A percentile compares a stretch with the other conserved stretches of the same genome.
These are phyloP conservation scores for Pilobolus umbonatus DNA, from an alignment of 192 early-diverging fungal species.

Conservation along the genomic window DNA sequence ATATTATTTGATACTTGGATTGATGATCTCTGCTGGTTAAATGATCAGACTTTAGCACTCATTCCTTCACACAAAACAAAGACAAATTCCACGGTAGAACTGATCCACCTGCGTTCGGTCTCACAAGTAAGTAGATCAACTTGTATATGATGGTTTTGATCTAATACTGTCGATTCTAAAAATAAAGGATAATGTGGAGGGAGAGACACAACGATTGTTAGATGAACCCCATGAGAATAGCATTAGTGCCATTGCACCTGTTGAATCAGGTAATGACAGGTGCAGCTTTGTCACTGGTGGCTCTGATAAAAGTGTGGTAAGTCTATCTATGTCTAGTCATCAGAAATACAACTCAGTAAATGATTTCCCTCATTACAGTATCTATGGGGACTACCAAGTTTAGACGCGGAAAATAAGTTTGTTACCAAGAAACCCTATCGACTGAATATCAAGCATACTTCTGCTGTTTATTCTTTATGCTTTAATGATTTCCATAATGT, in stretches of 20 bases:
- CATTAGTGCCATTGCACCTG: neutral
- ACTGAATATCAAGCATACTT: conserved; percentile 6
- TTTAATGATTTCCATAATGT: neutral
- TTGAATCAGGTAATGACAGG: neutral
- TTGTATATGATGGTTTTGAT: no score
- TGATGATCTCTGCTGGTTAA: conserved; percentile 11
- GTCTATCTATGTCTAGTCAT: neutral
- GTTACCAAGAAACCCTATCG: neutral
- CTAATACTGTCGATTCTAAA: neutral
- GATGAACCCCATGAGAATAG: conserved; percentile 6
- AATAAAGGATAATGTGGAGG: conserved; percentile 8
- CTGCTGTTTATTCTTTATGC: neutral
- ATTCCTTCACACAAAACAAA: neutral
- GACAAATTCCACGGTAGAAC: neutral
- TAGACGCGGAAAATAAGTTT: neutral
- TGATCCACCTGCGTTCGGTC: no score
- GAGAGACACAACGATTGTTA: neutral
- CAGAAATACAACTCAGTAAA: neutral
- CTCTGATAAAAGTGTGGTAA: conserved; percentile 10
- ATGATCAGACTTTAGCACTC: neutral
- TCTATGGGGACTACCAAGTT: conserved; percentile 1
- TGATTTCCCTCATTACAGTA: neutral
- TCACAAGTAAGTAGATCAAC: no score
- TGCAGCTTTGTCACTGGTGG: conserved; percentile 12
- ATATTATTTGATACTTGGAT: conserved; percentile 2